A percentile compares a stretch with the other conserved stretches of the same genome.
Evolutionary conservation across 768 basidiomycete species (phyloP).

Genomic region (Lactarius pseudohatsudake): DNA sequence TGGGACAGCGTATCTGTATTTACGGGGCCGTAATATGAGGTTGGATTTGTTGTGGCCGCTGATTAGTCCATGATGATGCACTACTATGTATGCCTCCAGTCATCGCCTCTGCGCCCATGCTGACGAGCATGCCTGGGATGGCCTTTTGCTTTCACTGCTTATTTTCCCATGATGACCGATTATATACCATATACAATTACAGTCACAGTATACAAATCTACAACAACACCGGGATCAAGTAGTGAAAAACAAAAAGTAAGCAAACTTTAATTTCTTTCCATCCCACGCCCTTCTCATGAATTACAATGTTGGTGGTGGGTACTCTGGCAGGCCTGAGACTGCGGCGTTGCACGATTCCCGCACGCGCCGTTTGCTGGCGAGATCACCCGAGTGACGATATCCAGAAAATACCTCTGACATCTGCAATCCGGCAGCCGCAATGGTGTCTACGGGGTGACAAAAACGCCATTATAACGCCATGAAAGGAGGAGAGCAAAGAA

Average conservation of each 20-base stretch:
- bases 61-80: background rate
- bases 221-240: background rate
- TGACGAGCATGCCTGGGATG: too few relatives aligned
- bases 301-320: slow-evolving; percentile 48
- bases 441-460: slow-evolving; percentile 45
- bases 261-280: background rate
- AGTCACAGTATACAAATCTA: background rate
- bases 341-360: slow-evolving; percentile 80
- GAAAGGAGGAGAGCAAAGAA: background rate
- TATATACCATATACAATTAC: background rate
- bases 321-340: slow-evolving; percentile 67
- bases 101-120: background rate
- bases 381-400: slow-evolving; percentile 73
- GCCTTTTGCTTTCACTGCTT: background rate
- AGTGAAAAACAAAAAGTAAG: background rate
- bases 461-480: background rate
- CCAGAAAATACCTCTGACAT: slow-evolving; percentile 71
- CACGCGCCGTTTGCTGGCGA: slow-evolving; percentile 70
- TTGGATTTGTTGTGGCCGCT: slow-evolving; percentile 9
- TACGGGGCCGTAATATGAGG: slow-evolving; percentile 8
- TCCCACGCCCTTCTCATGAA: background rate
- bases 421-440: slow-evolving; percentile 71
- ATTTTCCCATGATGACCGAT: background rate
- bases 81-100: background rate
- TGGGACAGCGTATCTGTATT: slow-evolving; percentile 13